Evolutionary conservation across 495 filamentous ascomycete species (phyloP).

Genomic region (Astrothelium macrocarpum): DNA sequence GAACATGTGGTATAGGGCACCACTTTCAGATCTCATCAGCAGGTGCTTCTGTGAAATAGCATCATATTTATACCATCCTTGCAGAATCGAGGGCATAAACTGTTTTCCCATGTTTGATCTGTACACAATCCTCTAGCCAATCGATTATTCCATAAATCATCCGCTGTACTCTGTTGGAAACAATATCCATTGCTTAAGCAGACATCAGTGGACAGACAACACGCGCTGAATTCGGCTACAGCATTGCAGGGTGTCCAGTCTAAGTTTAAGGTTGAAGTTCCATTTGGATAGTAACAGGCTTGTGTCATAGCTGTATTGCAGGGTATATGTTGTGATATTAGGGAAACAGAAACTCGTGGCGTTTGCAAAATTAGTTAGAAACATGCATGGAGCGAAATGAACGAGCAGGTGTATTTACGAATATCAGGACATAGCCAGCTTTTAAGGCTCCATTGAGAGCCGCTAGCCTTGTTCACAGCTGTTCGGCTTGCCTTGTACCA

Average conservation of each 20-base stretch:
- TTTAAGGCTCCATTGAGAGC: not conserved
- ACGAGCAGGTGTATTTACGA: not conserved
- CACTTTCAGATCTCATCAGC: not conserved
- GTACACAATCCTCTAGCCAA: not conserved
- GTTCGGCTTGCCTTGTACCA: no score
- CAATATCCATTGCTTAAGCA: not conserved
- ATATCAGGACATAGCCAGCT: not conserved
- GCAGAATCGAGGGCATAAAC: not conserved
- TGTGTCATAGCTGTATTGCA: not conserved
- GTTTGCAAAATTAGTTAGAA: not conserved
- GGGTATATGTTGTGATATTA: not conserved
- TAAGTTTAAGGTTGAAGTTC: not conserved
- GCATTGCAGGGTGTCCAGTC: not conserved
- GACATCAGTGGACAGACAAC: not conserved
- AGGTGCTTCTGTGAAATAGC: not conserved
- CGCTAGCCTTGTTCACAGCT: not conserved
- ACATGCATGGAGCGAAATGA: not conserved
- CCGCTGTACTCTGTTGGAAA: not conserved
- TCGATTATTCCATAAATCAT: not conserved
- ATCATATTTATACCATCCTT: not conserved
- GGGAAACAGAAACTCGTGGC: not conserved
- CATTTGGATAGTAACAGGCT: not conserved
- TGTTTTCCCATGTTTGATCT: not conserved
- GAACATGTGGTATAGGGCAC: not conserved
- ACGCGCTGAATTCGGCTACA: not conserved